Evolutionary conservation across 148 eudicot species (phyloP).

Genomic region (Rhododendron vialii): DNA sequence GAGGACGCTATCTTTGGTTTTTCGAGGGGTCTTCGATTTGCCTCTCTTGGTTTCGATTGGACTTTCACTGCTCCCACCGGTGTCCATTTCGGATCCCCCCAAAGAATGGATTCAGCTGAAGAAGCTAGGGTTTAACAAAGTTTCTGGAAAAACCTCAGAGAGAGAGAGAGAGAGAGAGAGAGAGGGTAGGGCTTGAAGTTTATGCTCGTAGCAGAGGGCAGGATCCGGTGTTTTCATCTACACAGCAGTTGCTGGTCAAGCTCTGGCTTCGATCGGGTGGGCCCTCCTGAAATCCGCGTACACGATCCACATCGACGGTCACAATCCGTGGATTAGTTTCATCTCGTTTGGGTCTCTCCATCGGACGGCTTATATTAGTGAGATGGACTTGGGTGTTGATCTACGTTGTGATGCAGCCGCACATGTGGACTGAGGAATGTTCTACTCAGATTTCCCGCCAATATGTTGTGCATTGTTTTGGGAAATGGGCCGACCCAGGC

Average conservation of each 20-base stretch:
- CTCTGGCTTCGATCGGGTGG: not conserved
- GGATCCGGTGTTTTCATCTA: not conserved
- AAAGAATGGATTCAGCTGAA: not conserved
- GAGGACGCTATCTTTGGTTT: conserved; percentile 69
- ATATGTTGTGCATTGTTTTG: too few species aligned
- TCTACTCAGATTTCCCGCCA: conserved; percentile 4
- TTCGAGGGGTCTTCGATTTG: conserved; percentile 56
- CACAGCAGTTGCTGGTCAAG: not conserved
- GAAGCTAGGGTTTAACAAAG: not conserved
- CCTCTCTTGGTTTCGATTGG: conserved; percentile 51
- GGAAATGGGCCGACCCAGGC: not conserved
- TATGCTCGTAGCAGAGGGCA: not conserved
- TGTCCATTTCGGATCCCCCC: conserved; percentile 27
- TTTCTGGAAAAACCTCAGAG: not conserved
- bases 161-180: not conserved
- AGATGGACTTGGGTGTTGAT: not conserved
- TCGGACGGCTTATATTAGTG: not conserved
- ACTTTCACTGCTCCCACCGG: conserved; percentile 52
- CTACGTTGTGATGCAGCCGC: not conserved
- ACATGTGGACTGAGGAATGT: not conserved
- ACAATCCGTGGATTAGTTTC: too few species aligned
- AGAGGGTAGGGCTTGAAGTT: not conserved
- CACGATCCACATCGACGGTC: not conserved
- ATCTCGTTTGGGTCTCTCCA: not conserved
- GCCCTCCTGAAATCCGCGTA: not conserved